phyloP scores from a whole-genome alignment of 2,329 filamentous ascomycete genomes.

The Trematosphaeria pertusa region DNA sequence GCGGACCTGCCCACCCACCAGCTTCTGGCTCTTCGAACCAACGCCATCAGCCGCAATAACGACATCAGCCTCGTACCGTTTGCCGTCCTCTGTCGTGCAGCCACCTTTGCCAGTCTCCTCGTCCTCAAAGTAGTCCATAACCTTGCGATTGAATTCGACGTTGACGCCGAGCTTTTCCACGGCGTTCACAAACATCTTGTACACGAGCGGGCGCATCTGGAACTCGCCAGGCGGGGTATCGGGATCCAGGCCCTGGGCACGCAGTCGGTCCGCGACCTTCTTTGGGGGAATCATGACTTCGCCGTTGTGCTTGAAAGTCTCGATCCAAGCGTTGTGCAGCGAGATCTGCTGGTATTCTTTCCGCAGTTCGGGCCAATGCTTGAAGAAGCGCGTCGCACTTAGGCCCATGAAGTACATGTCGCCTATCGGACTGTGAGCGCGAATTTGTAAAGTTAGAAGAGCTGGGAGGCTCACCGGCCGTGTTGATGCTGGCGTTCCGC shows the following conservation, averaged over 20 bases:
- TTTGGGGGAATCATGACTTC: slow-evolving; percentile 57
- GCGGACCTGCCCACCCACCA: slow-evolving; percentile 54
- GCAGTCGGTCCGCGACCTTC: slow-evolving; percentile 59
- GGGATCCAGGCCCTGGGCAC: slow-evolving; percentile 52
- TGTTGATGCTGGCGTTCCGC: slow-evolving; percentile 59
- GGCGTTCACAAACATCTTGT: slow-evolving; percentile 62
- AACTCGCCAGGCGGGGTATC: slow-evolving; percentile 62
- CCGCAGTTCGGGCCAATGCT: slow-evolving; percentile 62
- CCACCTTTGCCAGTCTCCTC: slow-evolving; percentile 46
- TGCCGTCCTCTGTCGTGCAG: slow-evolving; percentile 48
- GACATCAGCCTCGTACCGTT: slow-evolving; percentile 51
- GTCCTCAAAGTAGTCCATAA: slow-evolving; percentile 56
- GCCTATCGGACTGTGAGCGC: slow-evolving; percentile 42
- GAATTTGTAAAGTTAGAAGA: background rate
- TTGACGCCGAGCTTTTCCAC: slow-evolving; percentile 54
- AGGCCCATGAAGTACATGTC: slow-evolving; percentile 69
- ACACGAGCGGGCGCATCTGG: slow-evolving; percentile 63
- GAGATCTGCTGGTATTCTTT: slow-evolving; percentile 60
- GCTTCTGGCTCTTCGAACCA: slow-evolving; percentile 53
- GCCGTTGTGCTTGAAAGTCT: slow-evolving; percentile 63
- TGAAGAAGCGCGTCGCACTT: slow-evolving; percentile 62
- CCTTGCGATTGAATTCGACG: slow-evolving; percentile 51
- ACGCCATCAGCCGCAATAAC: slow-evolving; percentile 52
- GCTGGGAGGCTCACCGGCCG: slow-evolving; percentile 51
- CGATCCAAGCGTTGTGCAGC: slow-evolving; percentile 62